These are phyloP conservation scores for Penicillium sp. DNA, from an alignment of 2,329 filamentous ascomycete genomes.

Conservation along the genomic window DNA sequence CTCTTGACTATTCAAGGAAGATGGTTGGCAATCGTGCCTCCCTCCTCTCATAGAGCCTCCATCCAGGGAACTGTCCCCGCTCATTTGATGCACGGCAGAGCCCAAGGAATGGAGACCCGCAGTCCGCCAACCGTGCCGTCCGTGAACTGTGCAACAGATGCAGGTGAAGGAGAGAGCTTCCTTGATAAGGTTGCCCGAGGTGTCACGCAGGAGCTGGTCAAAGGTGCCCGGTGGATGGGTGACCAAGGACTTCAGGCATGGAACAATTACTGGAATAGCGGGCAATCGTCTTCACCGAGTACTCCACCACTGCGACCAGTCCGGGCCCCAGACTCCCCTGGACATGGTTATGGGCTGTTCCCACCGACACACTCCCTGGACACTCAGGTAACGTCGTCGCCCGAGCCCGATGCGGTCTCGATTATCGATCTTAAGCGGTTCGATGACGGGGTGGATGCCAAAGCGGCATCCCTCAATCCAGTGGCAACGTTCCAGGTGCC, in stretches of 20 bases:
- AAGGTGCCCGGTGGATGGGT: slow-evolving; percentile 57
- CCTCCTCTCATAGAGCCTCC: slow-evolving; percentile 46
- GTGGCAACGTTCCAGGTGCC: slow-evolving; percentile 55
- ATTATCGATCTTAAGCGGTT: slow-evolving; percentile 54
- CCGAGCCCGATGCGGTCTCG: slow-evolving; percentile 54
- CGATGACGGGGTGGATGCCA: slow-evolving; percentile 47
- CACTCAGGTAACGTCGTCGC: slow-evolving; percentile 40
- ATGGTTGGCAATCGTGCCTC: slow-evolving; percentile 55
- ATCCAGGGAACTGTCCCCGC: slow-evolving; percentile 50
- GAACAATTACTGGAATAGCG: slow-evolving; percentile 58
- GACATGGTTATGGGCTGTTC: slow-evolving; percentile 46
- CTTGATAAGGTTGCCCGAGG: slow-evolving; percentile 56
- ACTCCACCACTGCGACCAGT: slow-evolving; percentile 39
- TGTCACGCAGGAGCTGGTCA: slow-evolving; percentile 57
- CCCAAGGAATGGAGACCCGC: slow-evolving; percentile 50
- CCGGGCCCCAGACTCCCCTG: slow-evolving; percentile 38
- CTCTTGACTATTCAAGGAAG: slow-evolving; percentile 53
- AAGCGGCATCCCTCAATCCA: slow-evolving; percentile 43
- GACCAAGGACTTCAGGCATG: slow-evolving; percentile 57
- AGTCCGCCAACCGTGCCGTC: slow-evolving; percentile 51
- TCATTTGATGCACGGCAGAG: slow-evolving; percentile 42
- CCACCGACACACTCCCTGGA: slow-evolving; percentile 55
- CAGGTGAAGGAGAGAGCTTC: slow-evolving; percentile 55
- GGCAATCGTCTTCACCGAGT: slow-evolving; percentile 40
- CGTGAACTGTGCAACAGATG: slow-evolving; percentile 53